Evolutionary conservation across 148 eudicot genomes (phyloP), one percentile per base, ranked within the genome.

Genomic region (Agrostemma githago): DNA sequence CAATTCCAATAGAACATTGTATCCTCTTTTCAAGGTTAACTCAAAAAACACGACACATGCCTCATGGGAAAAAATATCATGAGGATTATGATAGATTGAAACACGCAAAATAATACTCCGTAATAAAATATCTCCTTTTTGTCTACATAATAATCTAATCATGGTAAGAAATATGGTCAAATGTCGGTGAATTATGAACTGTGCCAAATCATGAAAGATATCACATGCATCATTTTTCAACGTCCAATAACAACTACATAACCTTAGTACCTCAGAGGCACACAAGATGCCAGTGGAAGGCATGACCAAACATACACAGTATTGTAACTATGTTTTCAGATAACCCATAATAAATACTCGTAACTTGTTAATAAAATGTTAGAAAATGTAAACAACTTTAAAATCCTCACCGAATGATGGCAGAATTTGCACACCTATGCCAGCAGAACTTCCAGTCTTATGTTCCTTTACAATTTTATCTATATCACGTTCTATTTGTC

Each of bases 401-500:
- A 78, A 80, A 57, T 71, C 38, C 80, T 66, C 75, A 83, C 88
- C 85, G 77, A 44, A 76, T 70, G 78, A 20, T 61, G 70, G 78
- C 70, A 64, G 72, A 46, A 37, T 73, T 56, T 71, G 71, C 60
- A 79, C 77, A 74, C 74, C 71, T 64, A 74, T 66, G 70, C 74
- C 69, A 63, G 46, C 5, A 48, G 79, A 74, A 72, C 17, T 63
- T 39, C 74, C 71, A 72, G 72, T 59, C 66, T 64, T 73, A 67
- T 72, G 46, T 64, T 73, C 75, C 40, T 75, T 75, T 58, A 76
- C 39, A 37, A 86, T 67, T 76, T 66, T 73, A 59, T 83, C 78
- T 54, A 90, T 81, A 67, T 94, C 96, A 71, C 66, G 79, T 76
- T 88, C 83, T 64, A 94, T 91, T 84, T 88, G 91, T 75, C 79